Conservation (phyloP, 768 basidiomycete genomes). For the Fistulinella prunicolor region DNA sequence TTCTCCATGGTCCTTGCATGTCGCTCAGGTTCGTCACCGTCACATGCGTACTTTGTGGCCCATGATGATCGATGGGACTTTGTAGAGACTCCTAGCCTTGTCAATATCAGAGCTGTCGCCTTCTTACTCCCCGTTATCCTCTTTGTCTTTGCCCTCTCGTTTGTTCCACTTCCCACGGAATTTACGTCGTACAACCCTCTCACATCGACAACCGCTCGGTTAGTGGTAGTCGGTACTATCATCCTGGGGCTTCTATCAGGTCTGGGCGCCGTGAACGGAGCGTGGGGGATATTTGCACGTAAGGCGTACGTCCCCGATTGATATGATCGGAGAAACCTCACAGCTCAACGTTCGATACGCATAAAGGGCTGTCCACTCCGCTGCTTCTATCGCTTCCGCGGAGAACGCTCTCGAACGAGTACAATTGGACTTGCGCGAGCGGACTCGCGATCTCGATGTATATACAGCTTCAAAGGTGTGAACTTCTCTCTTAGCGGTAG, state of each 20-base stretch:
- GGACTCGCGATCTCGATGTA: conserved; percentile 27
- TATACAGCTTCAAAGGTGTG: conserved; percentile 25
- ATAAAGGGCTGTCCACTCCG: conserved; percentile 22
- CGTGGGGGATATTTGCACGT: conserved; percentile 43
- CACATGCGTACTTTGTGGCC: neutral
- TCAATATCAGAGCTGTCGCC: conserved; percentile 18
- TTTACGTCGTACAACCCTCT: conserved; percentile 40
- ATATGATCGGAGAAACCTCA: conserved; percentile 7
- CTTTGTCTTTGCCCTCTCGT: conserved; percentile 60
- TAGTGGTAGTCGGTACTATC: conserved; percentile 73
- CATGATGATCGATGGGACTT: neutral
- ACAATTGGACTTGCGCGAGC: conserved; percentile 51
- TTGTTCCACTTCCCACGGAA: conserved; percentile 63
- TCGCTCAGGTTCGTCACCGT: conserved; percentile 27
- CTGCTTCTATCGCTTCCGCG: conserved; percentile 42
- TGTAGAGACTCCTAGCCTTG: conserved; percentile 24
- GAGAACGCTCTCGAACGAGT: conserved; percentile 60
- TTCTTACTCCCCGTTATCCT: conserved; percentile 47
- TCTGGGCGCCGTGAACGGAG: conserved; percentile 68
- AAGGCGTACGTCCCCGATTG: conserved; percentile 24
- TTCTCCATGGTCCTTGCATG: conserved; percentile 56
- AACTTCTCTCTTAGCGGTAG: neutral
- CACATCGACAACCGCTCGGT: conserved; percentile 53
- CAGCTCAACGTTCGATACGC: conserved; percentile 7
- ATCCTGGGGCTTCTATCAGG: conserved; percentile 81